Evolutionary conservation across 140 eudicot genomes (phyloP).

Genomic region (Cichorium intybus): DNA sequence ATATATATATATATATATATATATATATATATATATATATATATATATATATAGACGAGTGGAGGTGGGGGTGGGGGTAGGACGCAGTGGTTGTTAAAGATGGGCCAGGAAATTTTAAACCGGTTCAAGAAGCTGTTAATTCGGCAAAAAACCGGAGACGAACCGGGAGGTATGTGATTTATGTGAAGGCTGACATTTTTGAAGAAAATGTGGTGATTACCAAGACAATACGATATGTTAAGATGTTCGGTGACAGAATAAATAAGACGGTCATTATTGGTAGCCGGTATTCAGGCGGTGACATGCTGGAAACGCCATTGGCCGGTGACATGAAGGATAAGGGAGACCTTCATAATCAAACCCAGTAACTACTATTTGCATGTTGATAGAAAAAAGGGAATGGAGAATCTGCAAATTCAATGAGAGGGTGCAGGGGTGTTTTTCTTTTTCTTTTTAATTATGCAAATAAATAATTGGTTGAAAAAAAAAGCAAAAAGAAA

Average conservation of each 20-base stretch:
- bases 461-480: too few relatives aligned
- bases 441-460: too few relatives aligned
- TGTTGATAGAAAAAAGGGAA: too few relatives aligned
- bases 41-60: too few relatives aligned
- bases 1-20: too few relatives aligned
- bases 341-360: too few relatives aligned
- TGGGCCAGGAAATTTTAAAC: slow-evolving; percentile 46
- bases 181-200: slow-evolving; percentile 47
- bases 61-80: too few relatives aligned
- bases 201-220: slow-evolving; percentile 40
- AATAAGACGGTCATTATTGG: slow-evolving; percentile 41
- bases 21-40: too few relatives aligned
- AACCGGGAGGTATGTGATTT: slow-evolving; percentile 37
- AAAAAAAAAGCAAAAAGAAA: too few relatives aligned
- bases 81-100: slow-evolving; percentile 55
- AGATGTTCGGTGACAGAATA: slow-evolving; percentile 49
- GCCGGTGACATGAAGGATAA: slow-evolving; percentile 1
- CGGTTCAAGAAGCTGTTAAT: slow-evolving; percentile 48
- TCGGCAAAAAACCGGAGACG: slow-evolving; percentile 34
- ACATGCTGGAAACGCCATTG: background rate
- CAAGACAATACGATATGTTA: slow-evolving; percentile 9
- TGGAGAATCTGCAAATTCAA: too few relatives aligned
- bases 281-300: slow-evolving; percentile 13
- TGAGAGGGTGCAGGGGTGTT: too few relatives aligned
- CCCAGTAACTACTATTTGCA: too few relatives aligned